Evolutionary conservation across 2,329 filamentous ascomycete genomes (phyloP), one percentile per base, ranked within the genome.

Genomic region (Colletotrichum cordylinicola): DNA sequence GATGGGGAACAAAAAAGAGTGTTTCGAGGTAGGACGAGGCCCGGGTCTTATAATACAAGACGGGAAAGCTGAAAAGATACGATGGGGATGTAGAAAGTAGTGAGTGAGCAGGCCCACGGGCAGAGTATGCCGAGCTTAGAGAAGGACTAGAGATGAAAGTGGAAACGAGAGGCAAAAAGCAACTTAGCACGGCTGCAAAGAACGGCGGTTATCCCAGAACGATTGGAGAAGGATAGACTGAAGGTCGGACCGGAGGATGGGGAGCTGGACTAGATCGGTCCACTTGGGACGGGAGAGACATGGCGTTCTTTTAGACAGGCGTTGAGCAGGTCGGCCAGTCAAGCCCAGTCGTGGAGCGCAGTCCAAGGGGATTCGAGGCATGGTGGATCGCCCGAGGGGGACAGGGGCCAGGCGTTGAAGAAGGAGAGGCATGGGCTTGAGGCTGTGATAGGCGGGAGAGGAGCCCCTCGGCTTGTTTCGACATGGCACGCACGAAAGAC

Each of bases 341-440:
- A 81, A 80, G 79, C 79, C 80, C 80, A 81, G 83, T 81, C 82
- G 82, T 83, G 75, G 71, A 80, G 80, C 80, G 82, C 78, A 79
- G 78, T 77, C 79, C 80, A 79, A 79, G 79, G 78, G 76, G 81
- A 83, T 86, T 85, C 82, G 85, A 85, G 79, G 85, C 83, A 83
- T 81, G 78, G 80, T 81, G 82, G 84, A 82, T 82, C 80, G 79
- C 74, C 78, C 79, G 78, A 82, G 80, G 80, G 80, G 78, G 75
- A 77, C 79, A 80, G 80, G 79, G 80, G 78, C 77, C 64, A 74
- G 77, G 60, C 67, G 76, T 66, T 72, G 70, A 73, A 77, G 67
- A 77, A 75, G 77, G 75, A 72, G 56, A 72, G 69, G 67, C 24
- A 61, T 68, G 33, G 75, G 60, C 56, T 77, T 39, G 58, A 61